Percentiles rank a stretch among this genome's conserved stretches.
Evolutionary conservation across 306 rosid species (phyloP).

Genomic region (Cucurbita ficifolia): DNA sequence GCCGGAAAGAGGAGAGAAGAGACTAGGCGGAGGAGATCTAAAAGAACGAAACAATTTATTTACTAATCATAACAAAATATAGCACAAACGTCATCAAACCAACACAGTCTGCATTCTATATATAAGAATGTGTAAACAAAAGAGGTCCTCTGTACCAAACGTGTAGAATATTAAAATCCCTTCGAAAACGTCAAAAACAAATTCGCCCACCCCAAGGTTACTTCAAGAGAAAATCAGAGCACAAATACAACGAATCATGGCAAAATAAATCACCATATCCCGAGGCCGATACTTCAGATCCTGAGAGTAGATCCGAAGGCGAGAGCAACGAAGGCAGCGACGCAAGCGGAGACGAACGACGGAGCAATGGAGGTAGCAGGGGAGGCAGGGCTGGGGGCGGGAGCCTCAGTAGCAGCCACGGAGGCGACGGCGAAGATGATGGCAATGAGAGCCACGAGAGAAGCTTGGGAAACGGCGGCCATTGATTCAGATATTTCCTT

Average conservation of each 20-base stretch:
- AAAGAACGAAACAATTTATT: constrained; percentile 7
- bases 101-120: not conserved
- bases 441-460: constrained; percentile 27
- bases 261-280: not conserved
- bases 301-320: constrained; percentile 50
- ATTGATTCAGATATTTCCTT: constrained; percentile 9
- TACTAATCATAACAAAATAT: constrained; percentile 1
- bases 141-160: not conserved
- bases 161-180: not conserved
- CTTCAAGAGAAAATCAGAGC: not conserved
- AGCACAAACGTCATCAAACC: constrained; percentile 4
- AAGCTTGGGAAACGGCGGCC: constrained; percentile 33
- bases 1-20: not conserved
- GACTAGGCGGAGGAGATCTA: no score
- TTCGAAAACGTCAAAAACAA: not conserved
- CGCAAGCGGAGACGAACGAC: constrained; percentile 26
- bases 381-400: constrained; percentile 67
- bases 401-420: constrained; percentile 36
- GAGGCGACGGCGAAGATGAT: constrained; percentile 23
- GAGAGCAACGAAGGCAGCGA: constrained; percentile 35
- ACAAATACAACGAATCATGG: not conserved
- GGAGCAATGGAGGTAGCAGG: constrained; percentile 42
- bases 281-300: constrained; percentile 26
- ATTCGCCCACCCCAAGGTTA: not conserved
- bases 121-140: constrained; percentile 4